Conservation (phyloP, 371 early-diverging fungal species). For the Saksenaea vasiformis region DNA sequence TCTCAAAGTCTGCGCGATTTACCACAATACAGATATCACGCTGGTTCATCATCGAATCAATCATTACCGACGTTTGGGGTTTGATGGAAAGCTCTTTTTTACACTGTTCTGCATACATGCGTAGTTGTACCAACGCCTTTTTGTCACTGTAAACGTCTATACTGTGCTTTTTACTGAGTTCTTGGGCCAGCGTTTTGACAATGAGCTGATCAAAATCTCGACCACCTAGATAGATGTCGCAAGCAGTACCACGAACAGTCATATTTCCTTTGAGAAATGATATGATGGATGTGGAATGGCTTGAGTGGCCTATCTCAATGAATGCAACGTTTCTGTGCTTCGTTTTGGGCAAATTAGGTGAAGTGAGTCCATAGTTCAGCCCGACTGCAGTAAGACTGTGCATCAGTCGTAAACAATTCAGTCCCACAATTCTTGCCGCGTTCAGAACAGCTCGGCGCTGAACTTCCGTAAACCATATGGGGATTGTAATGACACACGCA, state of each 20-base stretch:
- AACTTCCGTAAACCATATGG: conserved; percentile 90
- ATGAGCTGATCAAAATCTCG: conserved; percentile 91
- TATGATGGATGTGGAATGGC: conserved; percentile 84
- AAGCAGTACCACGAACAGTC: conserved; percentile 84
- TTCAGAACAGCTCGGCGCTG: conserved; percentile 88
- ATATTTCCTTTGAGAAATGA: conserved; percentile 92
- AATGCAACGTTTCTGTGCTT: conserved; percentile 89
- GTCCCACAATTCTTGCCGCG: conserved; percentile 85
- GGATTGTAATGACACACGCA: conserved; percentile 91
- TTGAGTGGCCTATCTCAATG: conserved; percentile 91
- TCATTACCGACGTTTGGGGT: conserved; percentile 80
- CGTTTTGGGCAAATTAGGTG: conserved; percentile 90
- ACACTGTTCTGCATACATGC: conserved; percentile 86
- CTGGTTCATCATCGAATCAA: conserved; percentile 89
- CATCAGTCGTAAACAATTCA: conserved; percentile 87
- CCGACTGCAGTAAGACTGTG: conserved; percentile 92
- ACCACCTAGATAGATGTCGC: conserved; percentile 90
- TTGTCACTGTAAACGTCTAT: conserved; percentile 83
- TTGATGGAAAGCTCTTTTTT: conserved; percentile 95
- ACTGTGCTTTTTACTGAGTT: conserved; percentile 90
- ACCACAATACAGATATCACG: conserved; percentile 83
- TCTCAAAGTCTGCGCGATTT: conserved; percentile 79
- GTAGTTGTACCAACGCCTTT: conserved; percentile 88
- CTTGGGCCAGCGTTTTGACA: conserved; percentile 75
- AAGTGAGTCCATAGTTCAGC: conserved; percentile 95